These are phyloP conservation scores for Cladosporium sp. DNA, from an alignment of 2,329 filamentous ascomycete genomes.

Conservation along the genomic window DNA sequence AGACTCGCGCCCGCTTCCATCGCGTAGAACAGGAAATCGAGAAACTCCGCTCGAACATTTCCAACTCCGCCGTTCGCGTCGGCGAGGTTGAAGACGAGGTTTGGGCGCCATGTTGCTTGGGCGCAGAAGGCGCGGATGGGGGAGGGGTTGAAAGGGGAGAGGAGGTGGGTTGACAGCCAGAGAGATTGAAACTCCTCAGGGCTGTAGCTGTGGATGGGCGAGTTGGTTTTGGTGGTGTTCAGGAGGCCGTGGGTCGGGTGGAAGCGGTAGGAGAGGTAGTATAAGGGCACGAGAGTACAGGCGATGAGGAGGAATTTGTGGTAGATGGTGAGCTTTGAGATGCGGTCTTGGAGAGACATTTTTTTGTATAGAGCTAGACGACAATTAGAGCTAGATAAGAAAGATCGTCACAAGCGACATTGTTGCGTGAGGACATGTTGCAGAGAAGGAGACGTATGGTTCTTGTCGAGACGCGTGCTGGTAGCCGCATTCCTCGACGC, in stretches of 20 bases:
- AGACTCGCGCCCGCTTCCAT: slow-evolving; percentile 44
- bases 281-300: slow-evolving; percentile 16
- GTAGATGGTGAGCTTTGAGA: too few relatives aligned
- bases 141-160: slow-evolving; percentile 14
- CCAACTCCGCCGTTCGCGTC: slow-evolving; percentile 39
- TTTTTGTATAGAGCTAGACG: too few relatives aligned
- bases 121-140: slow-evolving; percentile 27
- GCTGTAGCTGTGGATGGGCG: too few relatives aligned
- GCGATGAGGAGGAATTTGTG: too few relatives aligned
- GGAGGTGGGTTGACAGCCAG: slow-evolving; percentile 18
- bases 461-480: too few relatives aligned
- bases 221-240: too few relatives aligned
- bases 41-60: slow-evolving; percentile 40
- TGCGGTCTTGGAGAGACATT: too few relatives aligned
- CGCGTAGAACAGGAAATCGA: slow-evolving; percentile 45
- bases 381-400: too few relatives aligned
- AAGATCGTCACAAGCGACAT: too few relatives aligned
- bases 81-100: slow-evolving; percentile 40
- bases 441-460: too few relatives aligned
- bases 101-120: slow-evolving; percentile 35
- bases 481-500: too few relatives aligned
- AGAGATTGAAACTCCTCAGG: neutral
- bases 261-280: slow-evolving; percentile 16
- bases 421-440: too few relatives aligned
- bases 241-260: neutral